Base-by-base conservation (phyloP, 1,284 basidiomycete species). In the Cutaneotrichosporon arboriforme region DNA sequence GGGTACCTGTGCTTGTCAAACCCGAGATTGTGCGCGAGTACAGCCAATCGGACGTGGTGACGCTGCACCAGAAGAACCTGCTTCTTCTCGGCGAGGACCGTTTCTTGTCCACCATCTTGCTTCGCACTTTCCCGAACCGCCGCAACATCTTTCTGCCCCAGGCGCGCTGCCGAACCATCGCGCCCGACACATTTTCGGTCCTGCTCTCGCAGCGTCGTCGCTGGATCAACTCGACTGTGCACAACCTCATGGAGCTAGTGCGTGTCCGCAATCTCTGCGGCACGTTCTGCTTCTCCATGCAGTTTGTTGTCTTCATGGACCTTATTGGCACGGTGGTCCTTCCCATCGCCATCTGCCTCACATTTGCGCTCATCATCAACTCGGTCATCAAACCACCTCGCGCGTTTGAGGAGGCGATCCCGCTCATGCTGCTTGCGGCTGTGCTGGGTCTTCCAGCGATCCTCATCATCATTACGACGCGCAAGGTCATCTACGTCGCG, bases 91-190 rank as follows among this genome's bases (percentile, higher is more conserved):
- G 96, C 61, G 96, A 99, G 78, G 96, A 99, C 82, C 90, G 96
- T 35, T 99, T 98, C 81, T 76, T 99, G 52, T 97, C 93, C 15
- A 97, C 92, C 9, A 86, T 91, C 65, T 84, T 97, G 64, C 80
- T 98, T 20, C 85, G 94, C 31, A 94, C 94, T 2, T 99, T 99
- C 80, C 96, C 96, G 15, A 90, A 92, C 68, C 84, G 96, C 60
- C 97, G 97, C 78, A 99, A 98, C 90, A 90, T 98, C 83, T 99
- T 98, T 77, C 83, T 96, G 52, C 96, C 96, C 0, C 90, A 97
- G 74, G 96, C 96, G 4, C 82, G 84, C 56, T 99, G 96, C 74
- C 81, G 91, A 59, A 99, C 96, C 14, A 84, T 98, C 67, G 96
- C 92, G 21, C 96, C 96, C 8, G 92, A 98, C 70, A 92, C 90